Evolutionary conservation across 306 rosid species (phyloP).

Genomic region (Medicago truncatula): DNA sequence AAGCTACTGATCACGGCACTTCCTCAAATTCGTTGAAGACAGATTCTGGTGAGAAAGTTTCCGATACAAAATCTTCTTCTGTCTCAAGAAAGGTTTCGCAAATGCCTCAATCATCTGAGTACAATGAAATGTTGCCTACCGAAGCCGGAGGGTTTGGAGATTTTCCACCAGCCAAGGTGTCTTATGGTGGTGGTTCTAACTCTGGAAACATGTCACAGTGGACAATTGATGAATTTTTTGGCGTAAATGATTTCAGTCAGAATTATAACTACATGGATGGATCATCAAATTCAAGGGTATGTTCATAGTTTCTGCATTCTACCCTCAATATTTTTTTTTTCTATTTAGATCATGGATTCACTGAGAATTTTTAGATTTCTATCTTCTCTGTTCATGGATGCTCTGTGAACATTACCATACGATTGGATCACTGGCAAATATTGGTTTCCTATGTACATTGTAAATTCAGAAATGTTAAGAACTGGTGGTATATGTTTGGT

Average conservation of each 20-base stretch:
- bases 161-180: constrained; percentile 47
- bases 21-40: constrained; percentile 54
- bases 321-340: no score
- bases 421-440: not conserved
- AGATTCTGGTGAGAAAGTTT: constrained; percentile 53
- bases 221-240: constrained; percentile 74
- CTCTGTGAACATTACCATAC: not conserved
- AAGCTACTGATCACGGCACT: constrained; percentile 54
- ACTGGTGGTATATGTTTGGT: not conserved
- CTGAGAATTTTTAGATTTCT: no score
- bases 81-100: constrained; percentile 45
- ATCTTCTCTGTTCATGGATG: no score
- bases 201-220: constrained; percentile 72
- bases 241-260: constrained; percentile 65
- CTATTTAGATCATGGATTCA: no score
- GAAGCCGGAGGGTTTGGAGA: constrained; percentile 56
- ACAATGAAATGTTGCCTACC: constrained; percentile 46
- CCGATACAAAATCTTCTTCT: constrained; percentile 49
- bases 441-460: not conserved
- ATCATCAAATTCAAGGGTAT: constrained; percentile 69
- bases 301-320: constrained; percentile 40
- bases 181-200: constrained; percentile 67
- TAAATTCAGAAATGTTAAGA: not conserved
- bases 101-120: constrained; percentile 50
- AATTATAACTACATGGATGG: constrained; percentile 70